Conservation (phyloP, 176 grass and related monocot genomes). For the Rhynchospora tenuis region DNA sequence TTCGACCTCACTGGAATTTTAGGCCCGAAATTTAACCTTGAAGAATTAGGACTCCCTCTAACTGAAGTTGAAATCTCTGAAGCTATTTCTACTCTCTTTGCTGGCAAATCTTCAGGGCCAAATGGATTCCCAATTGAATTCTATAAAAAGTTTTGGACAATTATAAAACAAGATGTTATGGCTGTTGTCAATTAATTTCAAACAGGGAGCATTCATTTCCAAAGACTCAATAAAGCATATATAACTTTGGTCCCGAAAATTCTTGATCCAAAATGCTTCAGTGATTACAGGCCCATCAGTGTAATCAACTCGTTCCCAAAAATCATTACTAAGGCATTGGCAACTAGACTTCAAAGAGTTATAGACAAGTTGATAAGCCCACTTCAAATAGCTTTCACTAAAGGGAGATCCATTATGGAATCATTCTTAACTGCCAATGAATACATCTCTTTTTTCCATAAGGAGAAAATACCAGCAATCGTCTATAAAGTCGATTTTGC, state of each 20-base stretch:
- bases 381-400: background rate
- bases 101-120: too few relatives aligned
- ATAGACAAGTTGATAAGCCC: background rate
- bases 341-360: background rate
- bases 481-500: background rate
- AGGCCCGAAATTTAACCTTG: too few relatives aligned
- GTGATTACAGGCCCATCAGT: slow-evolving; percentile 1
- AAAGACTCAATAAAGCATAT: background rate
- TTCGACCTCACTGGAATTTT: too few relatives aligned
- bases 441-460: background rate
- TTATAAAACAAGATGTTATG: too few relatives aligned
- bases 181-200: background rate
- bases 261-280: background rate
- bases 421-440: background rate
- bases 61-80: too few relatives aligned
- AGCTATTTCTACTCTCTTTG: too few relatives aligned
- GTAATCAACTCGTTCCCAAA: background rate
- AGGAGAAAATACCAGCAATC: background rate
- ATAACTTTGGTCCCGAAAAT: background rate
- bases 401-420: background rate
- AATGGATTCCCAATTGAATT: too few relatives aligned
- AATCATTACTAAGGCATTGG: background rate
- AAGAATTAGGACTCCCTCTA: too few relatives aligned
- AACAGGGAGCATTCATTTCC: background rate
- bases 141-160: too few relatives aligned